phyloP scores from a whole-genome alignment of 371 early-diverging fungal genomes.

The Paramicrosporidium saccamoebae region DNA sequence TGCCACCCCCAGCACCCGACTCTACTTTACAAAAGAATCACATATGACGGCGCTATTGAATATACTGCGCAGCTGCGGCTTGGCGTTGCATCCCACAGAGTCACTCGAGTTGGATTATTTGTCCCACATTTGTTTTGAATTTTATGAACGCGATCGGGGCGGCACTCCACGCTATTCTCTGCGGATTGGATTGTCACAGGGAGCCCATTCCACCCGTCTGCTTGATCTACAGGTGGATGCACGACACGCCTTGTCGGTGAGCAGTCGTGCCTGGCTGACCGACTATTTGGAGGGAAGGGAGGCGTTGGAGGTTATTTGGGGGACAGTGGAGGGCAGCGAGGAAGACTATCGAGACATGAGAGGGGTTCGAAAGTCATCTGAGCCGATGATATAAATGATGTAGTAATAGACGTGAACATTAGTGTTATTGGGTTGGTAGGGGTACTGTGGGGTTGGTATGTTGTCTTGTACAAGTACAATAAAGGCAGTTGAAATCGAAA shows the following conservation, averaged over 20 bases:
- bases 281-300: too few relatives aligned
- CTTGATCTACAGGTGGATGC: constrained; percentile 57
- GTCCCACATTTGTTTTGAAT: constrained; percentile 83
- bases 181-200: constrained; percentile 58
- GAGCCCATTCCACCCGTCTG: constrained; percentile 59
- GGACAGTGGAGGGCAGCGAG: too few relatives aligned
- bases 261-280: too few relatives aligned
- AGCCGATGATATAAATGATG: too few relatives aligned
- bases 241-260: constrained; percentile 50
- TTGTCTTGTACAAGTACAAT: too few relatives aligned
- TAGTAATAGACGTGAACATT: too few relatives aligned
- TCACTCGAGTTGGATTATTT: constrained; percentile 81
- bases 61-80: constrained; percentile 43
- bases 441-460: too few relatives aligned
- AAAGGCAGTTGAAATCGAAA: too few relatives aligned
- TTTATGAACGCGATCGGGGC: constrained; percentile 42
- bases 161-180: constrained; percentile 41
- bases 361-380: too few relatives aligned
- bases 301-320: too few relatives aligned
- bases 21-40: constrained; percentile 92
- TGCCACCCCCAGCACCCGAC: constrained; percentile 9
- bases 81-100: constrained; percentile 23
- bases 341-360: too few relatives aligned
- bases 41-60: constrained; percentile 64
- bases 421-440: too few relatives aligned